Conservation (phyloP, 305 asterid genomes). For the Fraxinus nigra region DNA sequence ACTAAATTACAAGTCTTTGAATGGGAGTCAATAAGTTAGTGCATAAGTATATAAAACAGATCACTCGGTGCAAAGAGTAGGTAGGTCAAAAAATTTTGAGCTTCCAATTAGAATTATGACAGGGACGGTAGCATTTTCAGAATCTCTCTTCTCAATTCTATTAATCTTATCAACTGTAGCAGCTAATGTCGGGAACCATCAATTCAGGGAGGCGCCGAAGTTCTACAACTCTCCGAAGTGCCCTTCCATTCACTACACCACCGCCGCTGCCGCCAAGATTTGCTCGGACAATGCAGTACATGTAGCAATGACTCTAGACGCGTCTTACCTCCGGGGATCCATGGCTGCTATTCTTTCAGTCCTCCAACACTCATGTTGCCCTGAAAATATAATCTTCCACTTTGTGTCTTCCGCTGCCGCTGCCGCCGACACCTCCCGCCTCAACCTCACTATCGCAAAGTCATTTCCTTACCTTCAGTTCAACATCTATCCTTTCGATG, state of each 20-base stretch:
- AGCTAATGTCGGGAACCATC: conserved; percentile 21
- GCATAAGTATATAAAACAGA: not conserved
- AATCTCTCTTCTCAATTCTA: conserved; percentile 15
- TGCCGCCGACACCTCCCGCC: conserved; percentile 26
- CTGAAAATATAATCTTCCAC: conserved; percentile 40
- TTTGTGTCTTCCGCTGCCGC: conserved; percentile 33
- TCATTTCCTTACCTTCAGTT: conserved; percentile 72
- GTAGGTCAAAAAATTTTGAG: not conserved
- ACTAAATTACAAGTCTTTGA: not conserved
- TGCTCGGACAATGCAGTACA: conserved; percentile 42
- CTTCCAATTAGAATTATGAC: conserved; percentile 27
- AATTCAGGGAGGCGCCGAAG: conserved; percentile 74
- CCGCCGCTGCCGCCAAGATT: not conserved
- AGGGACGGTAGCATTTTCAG: conserved; percentile 22
- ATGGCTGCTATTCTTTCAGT: conserved; percentile 45
- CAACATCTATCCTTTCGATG: conserved; percentile 58
- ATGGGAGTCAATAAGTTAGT: not conserved
- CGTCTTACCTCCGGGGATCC: conserved; percentile 41
- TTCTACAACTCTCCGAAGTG: conserved; percentile 68
- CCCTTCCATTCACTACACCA: conserved; percentile 23
- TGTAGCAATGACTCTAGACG: conserved; percentile 47
- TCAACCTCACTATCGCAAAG: conserved; percentile 38
- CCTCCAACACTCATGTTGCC: conserved; percentile 44
- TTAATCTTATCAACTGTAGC: conserved; percentile 12
- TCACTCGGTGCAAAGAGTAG: not conserved